Conservation (phyloP, 2,329 filamentous ascomycete species). For the Fusarium setosum region DNA sequence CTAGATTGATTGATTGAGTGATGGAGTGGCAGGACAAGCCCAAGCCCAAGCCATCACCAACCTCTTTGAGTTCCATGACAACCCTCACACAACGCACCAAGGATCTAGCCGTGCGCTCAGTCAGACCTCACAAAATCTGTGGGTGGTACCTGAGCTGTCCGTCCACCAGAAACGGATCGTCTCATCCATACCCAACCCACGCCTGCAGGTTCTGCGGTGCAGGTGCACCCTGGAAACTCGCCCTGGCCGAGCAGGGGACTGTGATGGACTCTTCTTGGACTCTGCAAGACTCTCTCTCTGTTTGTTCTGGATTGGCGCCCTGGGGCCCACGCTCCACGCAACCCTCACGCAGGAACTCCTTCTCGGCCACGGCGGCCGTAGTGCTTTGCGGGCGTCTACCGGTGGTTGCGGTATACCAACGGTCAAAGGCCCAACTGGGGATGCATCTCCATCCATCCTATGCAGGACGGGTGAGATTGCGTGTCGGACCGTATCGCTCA, state of each 20-base stretch:
- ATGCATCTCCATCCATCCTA: constrained; percentile 1
- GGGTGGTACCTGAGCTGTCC: constrained; percentile 9
- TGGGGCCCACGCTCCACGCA: constrained; percentile 35
- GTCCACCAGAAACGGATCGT: constrained; percentile 13
- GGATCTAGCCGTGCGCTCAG: not conserved
- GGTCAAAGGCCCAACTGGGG: too few relatives aligned
- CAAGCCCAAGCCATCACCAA: constrained; percentile 17
- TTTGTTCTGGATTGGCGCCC: constrained; percentile 20
- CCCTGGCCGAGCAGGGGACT: constrained; percentile 22
- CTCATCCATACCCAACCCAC: constrained; percentile 24
- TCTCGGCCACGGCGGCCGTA: constrained; percentile 20
- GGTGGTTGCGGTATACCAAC: not conserved
- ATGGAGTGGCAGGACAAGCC: constrained; percentile 9
- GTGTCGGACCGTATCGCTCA: not conserved
- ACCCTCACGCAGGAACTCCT: constrained; percentile 39
- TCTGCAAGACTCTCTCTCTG: not conserved
- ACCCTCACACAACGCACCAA: not conserved
- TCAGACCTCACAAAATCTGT: not conserved
- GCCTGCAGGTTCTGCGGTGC: constrained; percentile 22
- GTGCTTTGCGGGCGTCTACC: constrained; percentile 25
- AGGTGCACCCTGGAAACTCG: constrained; percentile 17
- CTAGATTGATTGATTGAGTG: not conserved
- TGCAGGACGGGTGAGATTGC: constrained; percentile 9
- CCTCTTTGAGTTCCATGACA: constrained; percentile 29
- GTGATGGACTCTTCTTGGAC: not conserved